Base-by-base conservation (phyloP, 179 eudicot species). In the Silene coronaria region DNA sequence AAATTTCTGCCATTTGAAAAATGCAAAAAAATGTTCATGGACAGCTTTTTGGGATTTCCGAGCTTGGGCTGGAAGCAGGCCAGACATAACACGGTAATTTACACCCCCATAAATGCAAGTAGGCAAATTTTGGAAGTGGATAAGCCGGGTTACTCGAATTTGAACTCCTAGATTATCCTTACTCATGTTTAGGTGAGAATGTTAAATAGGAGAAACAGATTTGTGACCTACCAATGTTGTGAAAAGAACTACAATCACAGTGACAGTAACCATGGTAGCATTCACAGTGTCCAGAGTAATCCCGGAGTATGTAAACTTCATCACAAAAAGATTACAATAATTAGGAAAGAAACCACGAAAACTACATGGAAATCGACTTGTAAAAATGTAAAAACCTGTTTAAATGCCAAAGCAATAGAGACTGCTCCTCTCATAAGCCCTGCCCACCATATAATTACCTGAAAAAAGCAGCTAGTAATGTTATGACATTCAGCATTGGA, bases 361-460 rank as follows among this genome's bases (percentile, higher is more conserved):
- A 53, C 30, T 11, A 13, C 3, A 38, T 6, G 3, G 3, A 12
- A 21, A 0, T 2, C 5, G 21, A 53, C 23, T 17, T 1, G 67
- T n/a, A 21, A 55, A 65, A 23, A n/a, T 21, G 22, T 17, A 23
- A 4, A 57, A 80, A 88, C 97, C 97, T 92, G 96, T 78, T 92
- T 91, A 86, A 95, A 95, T 34, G 99, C 97, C 86, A 95, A 81
- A 14, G 99, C 99, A 45, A 95, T 89, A 10, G 99, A 95, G 61
- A 95, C 99, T 6, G 99, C 99, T 76, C 99, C 99, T 84, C 99
- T 88, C 97, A 95, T 95, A 12, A 95, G 92, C 71, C 99, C 99
- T 65, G 99, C 99, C 99, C 99, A 95, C 97, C 99, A 95, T 77
- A 95, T 88, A 27, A 92, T 81, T 21, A 93, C 82, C 99, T 95